These are phyloP conservation scores for Primulina eburnea DNA, from an alignment of 257 asterid species.

Conservation along the genomic window DNA sequence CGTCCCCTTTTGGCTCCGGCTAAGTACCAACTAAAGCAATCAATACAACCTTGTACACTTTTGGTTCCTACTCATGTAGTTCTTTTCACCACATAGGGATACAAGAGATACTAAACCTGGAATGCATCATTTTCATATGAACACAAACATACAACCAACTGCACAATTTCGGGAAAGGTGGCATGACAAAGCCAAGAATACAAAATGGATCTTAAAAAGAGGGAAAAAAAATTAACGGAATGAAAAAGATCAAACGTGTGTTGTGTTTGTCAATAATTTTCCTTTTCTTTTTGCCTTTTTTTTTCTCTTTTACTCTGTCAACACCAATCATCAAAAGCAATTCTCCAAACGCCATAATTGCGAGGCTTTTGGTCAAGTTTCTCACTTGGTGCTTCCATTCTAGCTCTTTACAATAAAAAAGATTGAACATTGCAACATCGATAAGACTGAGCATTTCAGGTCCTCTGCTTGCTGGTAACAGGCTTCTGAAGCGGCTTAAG, in stretches of 20 bases:
- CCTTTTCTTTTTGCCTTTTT: neutral
- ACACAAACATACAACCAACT: neutral
- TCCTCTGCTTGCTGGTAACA: slow-evolving; percentile 37
- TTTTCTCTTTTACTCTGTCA: neutral
- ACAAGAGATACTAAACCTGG: neutral
- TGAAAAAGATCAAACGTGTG: neutral
- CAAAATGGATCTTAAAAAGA: neutral
- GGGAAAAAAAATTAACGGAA: neutral
- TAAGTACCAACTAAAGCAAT: neutral
- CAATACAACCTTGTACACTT: neutral
- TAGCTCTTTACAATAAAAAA: neutral
- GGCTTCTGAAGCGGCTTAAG: slow-evolving; percentile 85
- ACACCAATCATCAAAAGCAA: neutral
- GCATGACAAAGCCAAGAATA: neutral
- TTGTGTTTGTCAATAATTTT: neutral
- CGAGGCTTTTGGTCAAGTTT: neutral
- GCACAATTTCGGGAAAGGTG: neutral
- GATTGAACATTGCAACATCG: neutral
- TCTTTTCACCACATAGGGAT: neutral
- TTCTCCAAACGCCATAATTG: neutral
- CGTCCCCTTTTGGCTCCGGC: neutral
- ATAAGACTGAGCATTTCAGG: slow-evolving; percentile 47
- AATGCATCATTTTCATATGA: neutral
- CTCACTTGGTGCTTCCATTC: neutral
- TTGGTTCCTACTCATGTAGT: neutral